Percentiles rank a stretch among this genome's conserved stretches.
phyloP scores from a whole-genome alignment of 1,284 basidiomycete species.

The Trametes pubescens region DNA sequence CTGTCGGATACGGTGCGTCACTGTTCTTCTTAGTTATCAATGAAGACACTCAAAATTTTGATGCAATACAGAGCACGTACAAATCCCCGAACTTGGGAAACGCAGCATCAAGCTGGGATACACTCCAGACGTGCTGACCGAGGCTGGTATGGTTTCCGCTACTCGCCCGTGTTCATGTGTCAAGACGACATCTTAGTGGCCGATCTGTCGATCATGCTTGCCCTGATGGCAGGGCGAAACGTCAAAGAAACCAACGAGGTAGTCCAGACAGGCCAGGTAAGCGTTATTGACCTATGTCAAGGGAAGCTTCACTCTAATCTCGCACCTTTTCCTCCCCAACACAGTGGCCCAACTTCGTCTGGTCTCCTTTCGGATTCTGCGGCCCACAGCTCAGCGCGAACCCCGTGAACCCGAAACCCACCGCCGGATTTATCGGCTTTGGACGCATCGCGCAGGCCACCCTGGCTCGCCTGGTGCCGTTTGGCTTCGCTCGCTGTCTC shows the following conservation, averaged over 20 bases:
- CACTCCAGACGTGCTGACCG: conserved; percentile 90
- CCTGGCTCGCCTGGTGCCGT: conserved; percentile 78
- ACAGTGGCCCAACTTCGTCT: conserved; percentile 70
- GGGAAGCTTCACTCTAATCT: not conserved
- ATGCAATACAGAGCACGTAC: conserved; percentile 80
- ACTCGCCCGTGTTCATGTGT: not conserved
- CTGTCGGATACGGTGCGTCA: conserved; percentile 83
- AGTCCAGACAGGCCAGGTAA: conserved; percentile 73
- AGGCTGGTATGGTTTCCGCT: conserved; percentile 67
- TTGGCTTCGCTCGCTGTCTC: conserved; percentile 75
- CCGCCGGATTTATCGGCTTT: conserved; percentile 92
- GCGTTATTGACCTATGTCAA: conserved; percentile 29
- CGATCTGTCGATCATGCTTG: conserved; percentile 87
- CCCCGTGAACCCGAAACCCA: conserved; percentile 61
- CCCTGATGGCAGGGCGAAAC: conserved; percentile 89
- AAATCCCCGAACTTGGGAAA: conserved; percentile 66
- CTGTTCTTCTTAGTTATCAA: not conserved
- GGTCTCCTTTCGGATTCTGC: conserved; percentile 84
- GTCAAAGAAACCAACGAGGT: conserved; percentile 69
- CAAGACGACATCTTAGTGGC: conserved; percentile 67
- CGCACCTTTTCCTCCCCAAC: not conserved
- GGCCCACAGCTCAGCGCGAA: conserved; percentile 79
- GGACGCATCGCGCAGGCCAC: conserved; percentile 91
- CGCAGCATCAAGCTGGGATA: conserved; percentile 86
- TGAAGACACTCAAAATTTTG: not conserved